Evolutionary conservation across 106 monocot genomes (phyloP).

Genomic region (Ottelia alismoides): DNA sequence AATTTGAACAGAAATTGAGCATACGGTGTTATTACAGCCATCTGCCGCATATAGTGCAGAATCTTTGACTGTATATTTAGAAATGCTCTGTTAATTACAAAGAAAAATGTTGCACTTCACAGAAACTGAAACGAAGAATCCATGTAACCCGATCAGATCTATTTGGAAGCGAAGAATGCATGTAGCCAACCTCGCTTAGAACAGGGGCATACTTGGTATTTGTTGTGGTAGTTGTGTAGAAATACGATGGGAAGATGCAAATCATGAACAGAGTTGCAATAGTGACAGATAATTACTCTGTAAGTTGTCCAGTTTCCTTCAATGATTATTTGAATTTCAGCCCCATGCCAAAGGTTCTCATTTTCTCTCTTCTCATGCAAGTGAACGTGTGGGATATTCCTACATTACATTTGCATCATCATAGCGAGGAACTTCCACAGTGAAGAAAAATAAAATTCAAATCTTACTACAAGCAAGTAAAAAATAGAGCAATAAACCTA

Average conservation of each 20-base stretch:
- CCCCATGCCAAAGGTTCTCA: conserved; percentile 84
- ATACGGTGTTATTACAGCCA: conserved; percentile 99
- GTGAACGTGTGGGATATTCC: conserved; percentile 95
- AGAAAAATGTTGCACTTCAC: no score
- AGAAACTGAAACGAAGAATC: no score
- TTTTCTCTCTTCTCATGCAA: conserved; percentile 91
- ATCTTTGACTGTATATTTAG: conserved; percentile 69
- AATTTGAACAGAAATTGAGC: conserved; percentile 86
- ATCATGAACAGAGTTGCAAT: no score
- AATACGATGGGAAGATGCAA: no score
- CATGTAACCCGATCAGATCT: no score
- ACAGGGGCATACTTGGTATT: no score
- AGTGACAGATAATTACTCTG: conserved; percentile 93
- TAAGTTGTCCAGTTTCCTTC: conserved; percentile 98
- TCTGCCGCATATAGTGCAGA: conserved; percentile 96
- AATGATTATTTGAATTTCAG: conserved; percentile 94
- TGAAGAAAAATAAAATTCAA: not conserved
- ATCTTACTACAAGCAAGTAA: not conserved
- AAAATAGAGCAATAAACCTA: not conserved
- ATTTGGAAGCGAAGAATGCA: no score
- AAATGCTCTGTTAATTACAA: no score
- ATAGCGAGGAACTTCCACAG: no score
- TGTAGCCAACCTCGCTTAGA: no score
- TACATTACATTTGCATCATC: no score
- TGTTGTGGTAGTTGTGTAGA: no score